phyloP scores from a whole-genome alignment of 306 rosid genomes.

The Lathyrus tuberosus region DNA sequence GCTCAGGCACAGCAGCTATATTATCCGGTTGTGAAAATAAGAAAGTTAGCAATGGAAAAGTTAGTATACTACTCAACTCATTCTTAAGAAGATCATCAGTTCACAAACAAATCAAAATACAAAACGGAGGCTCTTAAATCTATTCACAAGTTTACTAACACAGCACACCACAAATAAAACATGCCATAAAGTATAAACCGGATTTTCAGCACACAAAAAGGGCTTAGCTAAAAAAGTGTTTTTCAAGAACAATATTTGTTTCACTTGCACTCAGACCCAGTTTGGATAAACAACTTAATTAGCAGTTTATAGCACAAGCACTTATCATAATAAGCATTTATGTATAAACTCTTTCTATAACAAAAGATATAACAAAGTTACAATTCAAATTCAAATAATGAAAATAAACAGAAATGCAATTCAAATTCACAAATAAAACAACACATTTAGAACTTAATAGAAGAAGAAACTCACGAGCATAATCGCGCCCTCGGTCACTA shows the following conservation, averaged over 20 bases:
- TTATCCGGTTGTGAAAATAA: constrained; percentile 37
- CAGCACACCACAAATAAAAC: constrained; percentile 7
- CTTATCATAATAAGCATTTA: no score
- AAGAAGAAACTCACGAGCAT: constrained; percentile 57
- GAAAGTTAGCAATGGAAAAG: constrained; percentile 1
- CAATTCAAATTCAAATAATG: no score
- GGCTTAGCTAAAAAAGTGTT: not conserved
- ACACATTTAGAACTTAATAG: not conserved
- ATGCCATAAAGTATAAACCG: no score
- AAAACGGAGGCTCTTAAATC: not conserved
- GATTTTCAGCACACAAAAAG: no score
- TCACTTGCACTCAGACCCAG: not conserved
- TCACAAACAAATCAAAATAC: constrained; percentile 17
- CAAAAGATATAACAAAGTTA: no score
- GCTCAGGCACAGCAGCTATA: constrained; percentile 67
- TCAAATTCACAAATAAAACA: not conserved
- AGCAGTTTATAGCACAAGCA: no score
- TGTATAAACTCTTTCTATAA: no score
- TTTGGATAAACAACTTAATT: no score
- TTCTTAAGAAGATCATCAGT: not conserved
- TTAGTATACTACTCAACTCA: constrained; percentile 28
- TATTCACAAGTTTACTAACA: not conserved
- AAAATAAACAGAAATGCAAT: not conserved
- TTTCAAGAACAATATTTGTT: not conserved
- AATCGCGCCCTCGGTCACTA: constrained; percentile 66